Percentiles rank a stretch among this genome's conserved stretches.
Evolutionary conservation across 2,329 filamentous ascomycete species (phyloP).

Genomic region (Colletotrichum incanum): DNA sequence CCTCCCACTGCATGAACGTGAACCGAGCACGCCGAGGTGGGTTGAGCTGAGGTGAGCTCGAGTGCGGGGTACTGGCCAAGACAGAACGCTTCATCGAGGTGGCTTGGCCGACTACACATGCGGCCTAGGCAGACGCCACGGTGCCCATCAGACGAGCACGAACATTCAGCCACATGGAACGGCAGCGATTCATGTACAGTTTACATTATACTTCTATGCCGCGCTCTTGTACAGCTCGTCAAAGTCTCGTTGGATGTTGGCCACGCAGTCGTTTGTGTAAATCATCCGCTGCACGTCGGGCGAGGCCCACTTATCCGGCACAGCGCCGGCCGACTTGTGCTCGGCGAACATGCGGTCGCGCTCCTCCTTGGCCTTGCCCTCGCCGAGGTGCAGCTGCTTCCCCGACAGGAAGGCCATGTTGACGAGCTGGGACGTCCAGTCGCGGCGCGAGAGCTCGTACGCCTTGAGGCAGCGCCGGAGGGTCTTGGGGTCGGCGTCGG

Average conservation of each 20-base stretch:
- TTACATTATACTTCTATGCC: constrained; percentile 14
- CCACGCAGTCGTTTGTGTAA: constrained; percentile 75
- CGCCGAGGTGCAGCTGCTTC: constrained; percentile 70
- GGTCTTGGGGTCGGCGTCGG: constrained; percentile 53
- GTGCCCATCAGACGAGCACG: constrained; percentile 32
- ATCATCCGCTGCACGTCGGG: constrained; percentile 78
- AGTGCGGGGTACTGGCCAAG: constrained; percentile 19
- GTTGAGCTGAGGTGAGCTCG: background rate
- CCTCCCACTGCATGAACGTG: background rate
- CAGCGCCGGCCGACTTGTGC: constrained; percentile 64
- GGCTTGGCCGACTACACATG: constrained; percentile 14
- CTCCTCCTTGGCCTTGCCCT: constrained; percentile 72
- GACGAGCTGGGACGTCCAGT: constrained; percentile 67
- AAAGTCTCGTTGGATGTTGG: constrained; percentile 68
- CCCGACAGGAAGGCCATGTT: constrained; percentile 68
- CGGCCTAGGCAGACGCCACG: constrained; percentile 17
- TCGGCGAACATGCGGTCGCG: constrained; percentile 70
- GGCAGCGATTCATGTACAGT: constrained; percentile 5
- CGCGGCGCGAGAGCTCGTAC: constrained; percentile 71
- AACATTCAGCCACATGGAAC: constrained; percentile 38
- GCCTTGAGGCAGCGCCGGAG: constrained; percentile 67
- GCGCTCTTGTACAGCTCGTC: constrained; percentile 60
- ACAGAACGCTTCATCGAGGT: background rate
- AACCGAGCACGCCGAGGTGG: background rate
- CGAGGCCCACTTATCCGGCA: constrained; percentile 80